Evolutionary conservation across 768 basidiomycete genomes (phyloP), one percentile per base, ranked within the genome.

Genomic region (Leccinum subtestaceum): DNA sequence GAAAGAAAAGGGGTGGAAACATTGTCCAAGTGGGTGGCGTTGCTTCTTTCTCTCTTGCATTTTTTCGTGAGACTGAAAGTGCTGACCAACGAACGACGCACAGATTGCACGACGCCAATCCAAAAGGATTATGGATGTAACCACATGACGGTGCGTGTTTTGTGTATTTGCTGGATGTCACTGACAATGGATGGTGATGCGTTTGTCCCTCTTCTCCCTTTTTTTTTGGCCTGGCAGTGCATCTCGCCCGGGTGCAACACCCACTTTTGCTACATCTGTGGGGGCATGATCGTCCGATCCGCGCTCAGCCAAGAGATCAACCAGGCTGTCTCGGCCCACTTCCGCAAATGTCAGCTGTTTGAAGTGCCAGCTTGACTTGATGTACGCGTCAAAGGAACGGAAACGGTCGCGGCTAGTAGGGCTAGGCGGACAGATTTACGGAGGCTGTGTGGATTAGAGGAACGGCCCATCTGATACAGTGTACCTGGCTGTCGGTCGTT

Each of bases 171-270:
- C 12, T 32, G 4, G n/a, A 32, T 17, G 6, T 4, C 48, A 15
- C 5, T 23, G 23, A 47, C 17, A 23, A 11, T 12, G 32, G 21
- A 34, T 29, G 31, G 17, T 34, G 50, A 52, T 34, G 17, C n/a
- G 7, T 52, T 15, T 51, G 23, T 11, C 11, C 5, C 11, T 45
- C 43, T 19, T 27, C 5, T 3, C 25, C 8, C 6, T n/a, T 45
- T n/a, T n/a, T 43, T n/a, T 10, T 11, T 34, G 5, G n/a, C 31
- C 21, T 59, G 56, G 27, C 56, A 85, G 84, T 85, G 82, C 62
- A 77, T 78, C 40, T 73, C 81, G 1, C 82, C 83, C 2, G 82
- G 79, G n/a, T 86, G 84, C 68, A 84, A 84, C 61, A 77, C 79
- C 62, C 83, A 84, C 60, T 84, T 84, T 63, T 84, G 83, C 63